phyloP scores from a whole-genome alignment of 441 rosid genomes.

The Eutrema salsugineum region DNA sequence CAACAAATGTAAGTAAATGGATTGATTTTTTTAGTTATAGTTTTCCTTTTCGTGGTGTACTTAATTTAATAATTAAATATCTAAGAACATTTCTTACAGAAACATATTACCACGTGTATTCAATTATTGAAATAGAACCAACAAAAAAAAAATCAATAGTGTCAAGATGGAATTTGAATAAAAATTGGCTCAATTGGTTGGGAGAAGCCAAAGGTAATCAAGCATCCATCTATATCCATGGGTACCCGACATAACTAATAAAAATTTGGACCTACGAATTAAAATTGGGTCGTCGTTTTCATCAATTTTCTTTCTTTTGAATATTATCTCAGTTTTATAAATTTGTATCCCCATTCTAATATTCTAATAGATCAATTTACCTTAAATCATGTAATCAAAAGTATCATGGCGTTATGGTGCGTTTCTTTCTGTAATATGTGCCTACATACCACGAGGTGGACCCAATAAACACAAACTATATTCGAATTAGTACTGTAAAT shows the following conservation, averaged over 20 bases:
- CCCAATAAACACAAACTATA: constrained; percentile 17
- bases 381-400: constrained; percentile 19
- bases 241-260: constrained; percentile 32
- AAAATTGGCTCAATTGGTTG: constrained; percentile 22
- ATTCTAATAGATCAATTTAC: background rate
- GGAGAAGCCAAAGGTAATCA: constrained; percentile 26
- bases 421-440: constrained; percentile 30
- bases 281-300: constrained; percentile 30
- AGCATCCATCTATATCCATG: constrained; percentile 23
- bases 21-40: constrained; percentile 13
- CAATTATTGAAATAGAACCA: background rate
- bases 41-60: background rate
- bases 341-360: background rate
- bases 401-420: constrained; percentile 18
- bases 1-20: constrained; percentile 28
- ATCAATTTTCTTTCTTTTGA: constrained; percentile 11
- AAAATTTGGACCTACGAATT: constrained; percentile 33
- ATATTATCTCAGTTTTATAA: constrained; percentile 5
- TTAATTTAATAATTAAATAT: background rate
- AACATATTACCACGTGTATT: background rate
- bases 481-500: constrained; percentile 1
- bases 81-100: too few species aligned
- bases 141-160: background rate
- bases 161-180: background rate
- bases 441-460: constrained; percentile 28